phyloP scores from a whole-genome alignment of 768 basidiomycete genomes.

The Piloderma croceum region DNA sequence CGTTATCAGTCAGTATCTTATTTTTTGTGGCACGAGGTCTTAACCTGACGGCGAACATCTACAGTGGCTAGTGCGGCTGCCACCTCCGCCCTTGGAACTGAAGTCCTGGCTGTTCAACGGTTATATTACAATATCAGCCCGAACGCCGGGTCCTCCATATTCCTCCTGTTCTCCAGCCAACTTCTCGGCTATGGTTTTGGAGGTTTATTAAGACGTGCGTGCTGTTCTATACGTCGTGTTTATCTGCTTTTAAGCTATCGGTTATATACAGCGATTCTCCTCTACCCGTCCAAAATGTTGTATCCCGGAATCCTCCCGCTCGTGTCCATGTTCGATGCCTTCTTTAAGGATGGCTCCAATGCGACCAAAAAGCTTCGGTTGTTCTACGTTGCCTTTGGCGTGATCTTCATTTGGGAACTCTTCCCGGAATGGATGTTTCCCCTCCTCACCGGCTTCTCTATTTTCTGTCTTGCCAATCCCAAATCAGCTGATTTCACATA shows the following conservation, averaged over 20 bases:
- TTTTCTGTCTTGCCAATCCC: constrained; percentile 50
- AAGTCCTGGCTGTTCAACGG: constrained; percentile 49
- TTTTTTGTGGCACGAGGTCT: too few species aligned
- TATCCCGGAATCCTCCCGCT: constrained; percentile 43
- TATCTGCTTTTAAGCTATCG: not conserved
- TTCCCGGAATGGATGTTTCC: constrained; percentile 10
- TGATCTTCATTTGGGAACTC: constrained; percentile 29
- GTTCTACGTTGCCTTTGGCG: constrained; percentile 43
- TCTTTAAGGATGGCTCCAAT: constrained; percentile 37
- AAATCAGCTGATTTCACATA: constrained; percentile 46
- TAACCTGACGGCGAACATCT: too few species aligned
- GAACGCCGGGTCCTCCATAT: constrained; percentile 39
- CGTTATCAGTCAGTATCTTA: too few species aligned
- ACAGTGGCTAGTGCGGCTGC: constrained; percentile 52
- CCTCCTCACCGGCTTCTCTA: constrained; percentile 50
- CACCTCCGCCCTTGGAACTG: constrained; percentile 47
- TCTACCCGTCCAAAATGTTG: constrained; percentile 52
- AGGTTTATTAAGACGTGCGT: constrained; percentile 44
- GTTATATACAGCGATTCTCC: constrained; percentile 30
- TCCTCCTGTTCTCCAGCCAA: constrained; percentile 33
- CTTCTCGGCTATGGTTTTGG: constrained; percentile 50
- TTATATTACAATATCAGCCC: constrained; percentile 50
- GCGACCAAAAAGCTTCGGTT: constrained; percentile 39
- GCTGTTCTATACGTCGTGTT: not conserved
- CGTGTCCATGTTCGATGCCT: constrained; percentile 43